These are phyloP conservation scores for Backusella psychrophila DNA, from an alignment of 192 early-diverging fungal genomes.

Conservation along the genomic window DNA sequence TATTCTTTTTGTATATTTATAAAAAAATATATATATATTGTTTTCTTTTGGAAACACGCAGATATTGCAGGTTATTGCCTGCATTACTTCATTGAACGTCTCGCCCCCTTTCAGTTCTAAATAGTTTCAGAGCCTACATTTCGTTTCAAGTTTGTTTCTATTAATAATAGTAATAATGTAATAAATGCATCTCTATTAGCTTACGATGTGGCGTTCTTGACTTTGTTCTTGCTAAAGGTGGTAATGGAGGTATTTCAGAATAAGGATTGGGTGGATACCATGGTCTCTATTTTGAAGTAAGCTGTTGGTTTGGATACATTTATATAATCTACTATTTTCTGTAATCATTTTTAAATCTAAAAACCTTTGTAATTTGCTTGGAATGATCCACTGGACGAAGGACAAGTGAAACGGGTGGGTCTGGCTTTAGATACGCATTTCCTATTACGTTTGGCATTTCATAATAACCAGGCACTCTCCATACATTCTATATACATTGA, in stretches of 20 bases:
- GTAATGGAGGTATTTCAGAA: slow-evolving; percentile 22
- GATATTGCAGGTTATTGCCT: background rate
- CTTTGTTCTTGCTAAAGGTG: slow-evolving; percentile 25
- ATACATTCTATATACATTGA: slow-evolving; percentile 17
- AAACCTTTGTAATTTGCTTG: slow-evolving; percentile 32
- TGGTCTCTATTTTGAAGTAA: slow-evolving; percentile 16
- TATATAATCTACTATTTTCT: background rate
- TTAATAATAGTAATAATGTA: background rate
- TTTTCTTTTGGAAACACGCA: background rate
- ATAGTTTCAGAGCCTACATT: background rate
- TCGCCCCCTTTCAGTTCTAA: background rate
- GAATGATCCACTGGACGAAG: slow-evolving; percentile 22
- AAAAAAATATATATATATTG: background rate
- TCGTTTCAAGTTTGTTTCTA: background rate
- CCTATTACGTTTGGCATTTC: slow-evolving; percentile 36
- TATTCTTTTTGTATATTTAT: background rate
- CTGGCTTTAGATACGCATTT: slow-evolving; percentile 32
- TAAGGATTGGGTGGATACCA: slow-evolving; percentile 38
- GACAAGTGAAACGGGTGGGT: slow-evolving; percentile 14
- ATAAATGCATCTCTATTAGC: background rate
- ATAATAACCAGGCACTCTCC: slow-evolving; percentile 35
- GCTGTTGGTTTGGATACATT: background rate
- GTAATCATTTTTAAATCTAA: background rate
- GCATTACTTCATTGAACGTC: background rate
- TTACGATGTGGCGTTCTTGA: slow-evolving; percentile 12